Percentiles rank a stretch among this genome's conserved stretches.
Conservation (phyloP, 179 eudicot genomes). For the Gypsophila paniculata region DNA sequence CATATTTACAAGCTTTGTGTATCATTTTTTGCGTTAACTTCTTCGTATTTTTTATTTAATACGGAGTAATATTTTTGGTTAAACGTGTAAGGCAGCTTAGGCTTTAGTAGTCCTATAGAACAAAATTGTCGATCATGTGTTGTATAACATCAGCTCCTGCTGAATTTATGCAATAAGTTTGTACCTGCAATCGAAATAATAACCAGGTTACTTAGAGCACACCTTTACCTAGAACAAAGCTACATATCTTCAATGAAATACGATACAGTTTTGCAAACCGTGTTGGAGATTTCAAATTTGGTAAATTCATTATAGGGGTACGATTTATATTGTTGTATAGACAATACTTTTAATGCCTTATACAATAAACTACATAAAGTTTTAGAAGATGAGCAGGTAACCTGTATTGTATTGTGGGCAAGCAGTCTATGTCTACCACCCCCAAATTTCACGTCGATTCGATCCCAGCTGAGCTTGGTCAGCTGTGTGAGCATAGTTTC, state of each 20-base stretch:
- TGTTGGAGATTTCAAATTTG: too few relatives aligned
- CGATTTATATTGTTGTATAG: background rate
- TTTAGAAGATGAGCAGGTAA: background rate
- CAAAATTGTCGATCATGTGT: slow-evolving; percentile 70
- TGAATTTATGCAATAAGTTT: slow-evolving; percentile 38
- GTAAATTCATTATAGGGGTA: too few relatives aligned
- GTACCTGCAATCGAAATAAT: slow-evolving; percentile 43
- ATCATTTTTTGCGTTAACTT: background rate
- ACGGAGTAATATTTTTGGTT: background rate
- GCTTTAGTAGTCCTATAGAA: slow-evolving; percentile 28
- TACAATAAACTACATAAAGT: background rate
- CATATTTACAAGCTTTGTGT: background rate
- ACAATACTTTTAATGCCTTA: background rate
- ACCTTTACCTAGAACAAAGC: background rate
- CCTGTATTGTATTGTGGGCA: slow-evolving; percentile 89
- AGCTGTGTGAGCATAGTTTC: slow-evolving; percentile 64
- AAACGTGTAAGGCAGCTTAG: background rate
- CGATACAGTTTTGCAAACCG: too few relatives aligned
- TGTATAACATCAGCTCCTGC: slow-evolving; percentile 69
- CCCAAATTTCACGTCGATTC: slow-evolving; percentile 74
- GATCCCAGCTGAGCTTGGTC: slow-evolving; percentile 67
- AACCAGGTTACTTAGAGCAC: background rate
- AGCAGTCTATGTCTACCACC: slow-evolving; percentile 66
- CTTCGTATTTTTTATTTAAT: too few relatives aligned
- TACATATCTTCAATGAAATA: background rate